phyloP scores from a whole-genome alignment of 495 filamentous ascomycete species.

The Monascus purpureus region DNA sequence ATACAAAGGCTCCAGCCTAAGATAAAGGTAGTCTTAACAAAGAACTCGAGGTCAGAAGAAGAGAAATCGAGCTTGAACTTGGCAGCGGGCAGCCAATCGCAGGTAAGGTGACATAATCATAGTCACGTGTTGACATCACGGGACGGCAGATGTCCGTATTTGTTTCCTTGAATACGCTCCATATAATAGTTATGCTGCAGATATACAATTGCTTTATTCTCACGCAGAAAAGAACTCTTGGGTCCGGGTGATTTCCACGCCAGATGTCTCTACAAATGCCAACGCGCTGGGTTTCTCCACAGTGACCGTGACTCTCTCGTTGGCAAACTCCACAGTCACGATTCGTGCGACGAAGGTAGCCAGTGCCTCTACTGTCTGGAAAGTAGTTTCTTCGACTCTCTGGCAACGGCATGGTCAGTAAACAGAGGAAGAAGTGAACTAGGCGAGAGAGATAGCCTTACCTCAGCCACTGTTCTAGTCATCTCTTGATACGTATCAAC shows the following conservation, averaged over 20 bases:
- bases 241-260: conserved; percentile 41
- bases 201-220: too few species aligned
- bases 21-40: too few species aligned
- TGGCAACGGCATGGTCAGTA: conserved; percentile 8
- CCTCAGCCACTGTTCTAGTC: conserved; percentile 31
- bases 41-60: too few species aligned
- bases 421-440: conserved; percentile 1
- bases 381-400: conserved; percentile 38
- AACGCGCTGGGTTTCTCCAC: conserved; percentile 46
- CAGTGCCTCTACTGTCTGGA: conserved; percentile 43
- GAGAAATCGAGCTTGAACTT: background rate
- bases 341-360: conserved; percentile 39
- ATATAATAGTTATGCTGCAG: too few species aligned
- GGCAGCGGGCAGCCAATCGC: background rate
- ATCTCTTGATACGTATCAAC: conserved; percentile 30
- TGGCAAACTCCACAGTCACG: conserved; percentile 35
- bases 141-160: too few species aligned
- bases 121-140: too few species aligned
- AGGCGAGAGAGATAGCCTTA: conserved; percentile 8
- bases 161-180: too few species aligned
- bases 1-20: conserved; percentile 2
- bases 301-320: conserved; percentile 36
- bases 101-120: background rate
- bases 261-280: conserved; percentile 39
- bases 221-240: conserved; percentile 36